Conservation (phyloP, 495 filamentous ascomycete species). For the Jackrogersella multiformis region DNA sequence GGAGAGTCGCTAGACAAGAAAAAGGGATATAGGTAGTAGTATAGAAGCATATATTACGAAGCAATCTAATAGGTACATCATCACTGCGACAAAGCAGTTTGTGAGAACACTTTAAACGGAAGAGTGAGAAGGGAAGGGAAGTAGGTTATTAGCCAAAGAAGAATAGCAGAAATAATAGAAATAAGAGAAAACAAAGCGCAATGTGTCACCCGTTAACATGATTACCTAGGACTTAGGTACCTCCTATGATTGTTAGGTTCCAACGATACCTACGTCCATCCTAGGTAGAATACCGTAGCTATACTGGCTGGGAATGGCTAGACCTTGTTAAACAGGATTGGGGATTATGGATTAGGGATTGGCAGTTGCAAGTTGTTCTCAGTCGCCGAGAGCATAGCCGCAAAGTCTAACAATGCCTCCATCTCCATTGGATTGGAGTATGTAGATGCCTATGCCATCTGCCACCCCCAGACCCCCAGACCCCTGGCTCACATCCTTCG, state of each 20-base stretch:
- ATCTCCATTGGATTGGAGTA: neutral
- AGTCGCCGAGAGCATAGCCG: conserved; percentile 34
- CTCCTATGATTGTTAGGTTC: too few relatives aligned
- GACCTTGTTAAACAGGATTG: neutral
- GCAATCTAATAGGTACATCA: conserved; percentile 20
- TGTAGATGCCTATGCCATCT: neutral
- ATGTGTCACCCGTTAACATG: conserved; percentile 18
- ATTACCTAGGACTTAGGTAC: too few relatives aligned
- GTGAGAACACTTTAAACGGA: conserved; percentile 8
- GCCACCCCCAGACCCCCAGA: neutral
- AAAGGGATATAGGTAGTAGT: neutral
- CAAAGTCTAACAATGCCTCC: conserved; percentile 28
- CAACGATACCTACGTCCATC: too few relatives aligned
- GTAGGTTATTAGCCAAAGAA: neutral
- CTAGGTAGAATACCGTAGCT: too few relatives aligned
- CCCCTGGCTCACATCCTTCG: conserved; percentile 2
- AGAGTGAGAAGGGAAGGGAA: neutral
- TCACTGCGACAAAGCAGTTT: conserved; percentile 16
- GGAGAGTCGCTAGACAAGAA: conserved; percentile 16
- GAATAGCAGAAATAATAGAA: neutral
- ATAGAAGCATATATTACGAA: conserved; percentile 27
- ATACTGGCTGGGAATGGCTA: too few relatives aligned
- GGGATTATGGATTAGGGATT: neutral
- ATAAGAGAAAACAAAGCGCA: conserved; percentile 28
- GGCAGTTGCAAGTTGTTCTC: conserved; percentile 16